Evolutionary conservation across 129 eudicot species (phyloP), one percentile per base, ranked within the genome.

Genomic region (Smallanthus sonchifolius): DNA sequence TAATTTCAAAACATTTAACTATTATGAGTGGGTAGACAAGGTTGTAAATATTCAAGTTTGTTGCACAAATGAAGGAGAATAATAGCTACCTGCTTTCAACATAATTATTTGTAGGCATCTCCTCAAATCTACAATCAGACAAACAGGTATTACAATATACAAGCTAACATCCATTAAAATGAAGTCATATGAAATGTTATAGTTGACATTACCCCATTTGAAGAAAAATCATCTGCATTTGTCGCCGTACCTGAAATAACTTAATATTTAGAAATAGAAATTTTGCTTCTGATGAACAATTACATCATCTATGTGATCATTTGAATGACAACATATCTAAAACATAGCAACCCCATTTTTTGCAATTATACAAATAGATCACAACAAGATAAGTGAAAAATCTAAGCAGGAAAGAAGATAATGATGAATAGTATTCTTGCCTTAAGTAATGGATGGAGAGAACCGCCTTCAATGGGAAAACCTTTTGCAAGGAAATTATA

Each of bases 81-180:
- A n/a, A 39, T 5, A 56, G 38, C 71, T 83, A 95, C 99, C 99
- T 95, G 97, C 97, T 91, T 81, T 95, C 99, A 30, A 88, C 97
- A 81, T 49, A 95, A 79, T 91, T 91, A 78, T 91, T 88, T 56
- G 99, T 95, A n/a, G 99, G 99, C 99, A 95, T 95, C 83, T 95
- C 99, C 86, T 95, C 99, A 51, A 95, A 95, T 59, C 99, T 94
- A 84, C 81, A 84, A 11, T 62, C 24, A 66, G 79, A 40, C 45
- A 73, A 67, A 39, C 47, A 74, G 7, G 76, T 69, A 73, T 64
- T 67, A 47, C 45, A 75, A 14, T 63, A 60, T 66, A 75, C 8
- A 74, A 56, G 64, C 14, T 47, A 67, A 24, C 16, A 17, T 24
- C 10, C 8, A 5, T n/a, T 48, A 45, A 43, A 13, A 75, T 7